Percentiles rank a stretch among this genome's conserved stretches.
These are phyloP conservation scores for Brachypodium distachyon DNA, from an alignment of 202 grass and related monocot species.

Conservation along the genomic window DNA sequence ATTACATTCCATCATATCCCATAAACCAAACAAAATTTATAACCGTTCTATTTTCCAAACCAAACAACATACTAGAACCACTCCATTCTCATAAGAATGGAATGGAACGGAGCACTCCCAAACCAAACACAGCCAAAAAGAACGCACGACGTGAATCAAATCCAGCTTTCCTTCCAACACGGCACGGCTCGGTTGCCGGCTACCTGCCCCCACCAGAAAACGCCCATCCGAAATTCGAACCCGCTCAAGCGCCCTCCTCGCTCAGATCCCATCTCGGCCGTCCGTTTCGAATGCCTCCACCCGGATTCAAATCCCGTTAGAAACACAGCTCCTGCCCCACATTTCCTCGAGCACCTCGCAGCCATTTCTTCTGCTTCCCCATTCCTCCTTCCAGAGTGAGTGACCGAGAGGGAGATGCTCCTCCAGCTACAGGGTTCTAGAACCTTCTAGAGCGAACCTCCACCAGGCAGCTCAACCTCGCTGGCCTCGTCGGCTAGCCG, in stretches of 20 bases:
- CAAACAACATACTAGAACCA: too few relatives aligned
- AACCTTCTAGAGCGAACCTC: constrained; percentile 5
- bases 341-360: neutral
- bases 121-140: too few relatives aligned
- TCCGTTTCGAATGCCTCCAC: constrained; percentile 15
- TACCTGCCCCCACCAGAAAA: neutral
- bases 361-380: neutral
- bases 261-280: constrained; percentile 25
- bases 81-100: too few relatives aligned
- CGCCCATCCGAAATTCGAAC: constrained; percentile 28
- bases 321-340: neutral
- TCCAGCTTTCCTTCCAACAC: neutral
- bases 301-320: constrained; percentile 27
- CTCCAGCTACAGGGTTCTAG: neutral
- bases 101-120: too few relatives aligned
- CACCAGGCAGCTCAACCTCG: neutral
- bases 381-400: neutral
- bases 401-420: neutral
- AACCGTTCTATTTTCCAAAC: too few relatives aligned
- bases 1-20: too few relatives aligned
- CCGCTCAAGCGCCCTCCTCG: neutral
- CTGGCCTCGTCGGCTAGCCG: neutral
- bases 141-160: too few relatives aligned
- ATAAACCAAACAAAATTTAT: too few relatives aligned
- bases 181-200: neutral